These are phyloP conservation scores for Colletotrichum chrysophilum DNA, from an alignment of 2,329 filamentous ascomycete genomes.

Conservation along the genomic window DNA sequence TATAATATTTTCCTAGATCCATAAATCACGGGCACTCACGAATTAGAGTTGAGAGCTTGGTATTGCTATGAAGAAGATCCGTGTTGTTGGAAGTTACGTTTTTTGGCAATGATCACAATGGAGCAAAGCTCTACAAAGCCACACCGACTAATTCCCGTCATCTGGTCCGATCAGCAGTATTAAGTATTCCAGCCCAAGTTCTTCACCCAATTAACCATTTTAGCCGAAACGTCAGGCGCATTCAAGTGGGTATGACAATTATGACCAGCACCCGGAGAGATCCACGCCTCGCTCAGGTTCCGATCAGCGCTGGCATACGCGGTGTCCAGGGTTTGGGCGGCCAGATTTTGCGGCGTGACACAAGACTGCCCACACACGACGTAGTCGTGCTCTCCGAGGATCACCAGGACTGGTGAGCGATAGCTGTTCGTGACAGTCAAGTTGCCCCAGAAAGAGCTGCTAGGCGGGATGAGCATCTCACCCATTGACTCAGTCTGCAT, in stretches of 20 bases:
- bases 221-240: not conserved
- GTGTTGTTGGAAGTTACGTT: not conserved
- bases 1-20: fast-evolving
- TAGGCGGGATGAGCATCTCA: not conserved
- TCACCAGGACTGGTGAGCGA: not conserved
- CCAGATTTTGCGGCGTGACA: not conserved
- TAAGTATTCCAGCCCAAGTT: not conserved
- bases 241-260: not conserved
- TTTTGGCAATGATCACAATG: not conserved
- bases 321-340: not conserved
- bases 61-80: not conserved
- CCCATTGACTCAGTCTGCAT: not conserved
- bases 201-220: not conserved
- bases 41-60: not conserved
- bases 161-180: not conserved
- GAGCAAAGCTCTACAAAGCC: not conserved
- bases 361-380: not conserved
- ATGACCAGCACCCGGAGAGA: not conserved
- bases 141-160: not conserved
- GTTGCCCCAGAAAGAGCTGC: not conserved
- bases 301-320: not conserved
- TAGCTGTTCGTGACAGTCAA: not conserved
- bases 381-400: not conserved
- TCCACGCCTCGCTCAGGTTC: not conserved
- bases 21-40: not conserved